Base-by-base conservation (phyloP, 2,329 filamentous ascomycete species). In the Colletotrichum euphorbiae region DNA sequence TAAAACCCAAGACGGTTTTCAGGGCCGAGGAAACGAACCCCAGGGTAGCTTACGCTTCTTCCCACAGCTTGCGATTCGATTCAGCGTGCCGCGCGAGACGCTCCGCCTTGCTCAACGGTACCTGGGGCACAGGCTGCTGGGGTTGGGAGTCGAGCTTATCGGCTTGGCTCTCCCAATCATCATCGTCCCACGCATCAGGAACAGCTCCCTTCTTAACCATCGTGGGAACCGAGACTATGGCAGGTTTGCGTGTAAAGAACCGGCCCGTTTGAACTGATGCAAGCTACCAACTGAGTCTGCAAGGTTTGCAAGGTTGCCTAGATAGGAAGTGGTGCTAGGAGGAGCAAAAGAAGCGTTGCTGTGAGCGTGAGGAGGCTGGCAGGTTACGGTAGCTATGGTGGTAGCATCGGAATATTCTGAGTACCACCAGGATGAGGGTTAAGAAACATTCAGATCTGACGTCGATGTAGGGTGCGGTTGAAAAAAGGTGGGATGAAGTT, bases 131-230 rank as follows among this genome's bases (percentile, higher is more conserved):
- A 40, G 75, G 73, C 62, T 74, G 73, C 36, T 78, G 74, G n/a
- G 78, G 72, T 60, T 80, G 80, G 70, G 80, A 77, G 40, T 76
- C 75, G 54, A 78, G 76, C 66, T 77, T 85, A 77, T 97, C 93
- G 65, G 92, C 93, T 76, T 91, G 87, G 6, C 83, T 81, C 77
- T 95, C 93, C 94, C 94, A 98, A 75, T 97, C 93, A 74, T 97
- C 86, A 36, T 97, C 86, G 38, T 95, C 93, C 95, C 95, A 98
- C 19, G 93, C 94, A 77, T 94, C 89, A 42, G 92, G 90, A 67
- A 91, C 78, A 21, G 78, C 79, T 54, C 73, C 83, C 81, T 77
- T 81, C 80, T 82, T 82, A 72, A 76, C 74, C 83, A 84, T 84
- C 77, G 80, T 82, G 73, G 71, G 43, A 38, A 17, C 17, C 21